Evolutionary conservation across 2,329 filamentous ascomycete species (phyloP).

Genomic region (Neonectria faginata): DNA sequence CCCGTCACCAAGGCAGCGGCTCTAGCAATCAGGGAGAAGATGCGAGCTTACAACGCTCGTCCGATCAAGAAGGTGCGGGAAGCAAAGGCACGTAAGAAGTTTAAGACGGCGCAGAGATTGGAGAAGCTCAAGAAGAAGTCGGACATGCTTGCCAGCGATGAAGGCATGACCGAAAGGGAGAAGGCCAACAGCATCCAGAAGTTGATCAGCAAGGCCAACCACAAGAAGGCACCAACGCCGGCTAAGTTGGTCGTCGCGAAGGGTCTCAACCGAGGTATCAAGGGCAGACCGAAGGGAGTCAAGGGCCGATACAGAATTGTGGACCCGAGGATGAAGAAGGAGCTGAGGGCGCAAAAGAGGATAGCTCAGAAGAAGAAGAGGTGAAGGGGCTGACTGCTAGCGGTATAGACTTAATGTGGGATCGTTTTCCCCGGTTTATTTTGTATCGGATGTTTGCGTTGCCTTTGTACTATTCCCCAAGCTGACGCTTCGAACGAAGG

Average conservation of each 20-base stretch:
- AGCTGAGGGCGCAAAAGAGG: conserved; percentile 88
- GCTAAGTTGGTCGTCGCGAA: conserved; percentile 91
- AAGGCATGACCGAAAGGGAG: conserved; percentile 94
- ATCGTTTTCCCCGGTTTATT: conserved; percentile 28
- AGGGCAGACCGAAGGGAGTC: conserved; percentile 88
- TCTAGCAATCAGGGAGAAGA: conserved; percentile 92
- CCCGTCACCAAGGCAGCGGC: conserved; percentile 94
- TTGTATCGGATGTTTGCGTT: conserved; percentile 22
- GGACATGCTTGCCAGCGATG: conserved; percentile 88
- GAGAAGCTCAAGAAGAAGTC: conserved; percentile 98
- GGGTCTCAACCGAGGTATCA: conserved; percentile 85
- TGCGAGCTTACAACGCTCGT: conserved; percentile 90
- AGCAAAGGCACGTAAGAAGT: conserved; percentile 96
- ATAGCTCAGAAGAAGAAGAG: conserved; percentile 75
- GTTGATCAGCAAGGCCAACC: conserved; percentile 82
- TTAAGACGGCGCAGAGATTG: conserved; percentile 88
- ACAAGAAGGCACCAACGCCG: conserved; percentile 86
- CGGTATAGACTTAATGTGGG: conserved; percentile 28
- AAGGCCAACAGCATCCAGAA: conserved; percentile 88
- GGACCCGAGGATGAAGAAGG: conserved; percentile 95
- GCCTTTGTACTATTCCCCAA: conserved; percentile 29
- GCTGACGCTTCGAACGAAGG: conserved; percentile 62
- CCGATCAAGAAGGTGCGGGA: conserved; percentile 99
- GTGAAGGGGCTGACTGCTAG: conserved; percentile 28
- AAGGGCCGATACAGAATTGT: conserved; percentile 99